Evolutionary conservation across 2,329 filamentous ascomycete genomes (phyloP).

Genomic region (Aureobasidium sp.): DNA sequence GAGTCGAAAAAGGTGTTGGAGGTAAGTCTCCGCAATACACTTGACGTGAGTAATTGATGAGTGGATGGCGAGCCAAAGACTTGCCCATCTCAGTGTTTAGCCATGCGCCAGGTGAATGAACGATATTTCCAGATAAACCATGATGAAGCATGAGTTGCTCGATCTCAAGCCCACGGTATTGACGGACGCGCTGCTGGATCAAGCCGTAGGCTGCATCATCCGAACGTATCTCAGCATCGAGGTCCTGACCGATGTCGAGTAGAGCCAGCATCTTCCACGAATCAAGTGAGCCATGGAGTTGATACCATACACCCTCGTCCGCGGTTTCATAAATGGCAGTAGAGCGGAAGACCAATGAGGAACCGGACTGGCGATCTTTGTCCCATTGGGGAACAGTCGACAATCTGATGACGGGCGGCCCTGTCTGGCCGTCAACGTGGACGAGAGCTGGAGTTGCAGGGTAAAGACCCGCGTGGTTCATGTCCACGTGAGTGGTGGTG

Average conservation of each 20-base stretch:
- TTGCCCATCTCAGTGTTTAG: constrained; percentile 39
- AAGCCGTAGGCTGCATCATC: constrained; percentile 28
- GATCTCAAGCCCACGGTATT: constrained; percentile 36
- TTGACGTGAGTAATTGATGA: constrained; percentile 35
- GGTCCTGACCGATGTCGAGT: constrained; percentile 37
- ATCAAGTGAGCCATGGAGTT: constrained; percentile 45
- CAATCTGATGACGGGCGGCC: constrained; percentile 24
- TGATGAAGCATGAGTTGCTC: constrained; percentile 23
- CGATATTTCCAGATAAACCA: constrained; percentile 34
- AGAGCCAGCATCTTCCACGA: constrained; percentile 37
- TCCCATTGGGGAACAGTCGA: not conserved
- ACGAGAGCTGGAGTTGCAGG: constrained; percentile 35
- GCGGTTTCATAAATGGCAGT: constrained; percentile 44
- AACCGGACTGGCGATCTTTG: constrained; percentile 23
- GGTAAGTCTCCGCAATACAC: constrained; percentile 13
- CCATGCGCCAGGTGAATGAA: constrained; percentile 40
- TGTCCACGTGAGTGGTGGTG: constrained; percentile 33
- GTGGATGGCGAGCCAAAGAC: constrained; percentile 34
- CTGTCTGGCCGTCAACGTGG: constrained; percentile 33
- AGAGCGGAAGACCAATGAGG: constrained; percentile 34
- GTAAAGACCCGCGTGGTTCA: constrained; percentile 42
- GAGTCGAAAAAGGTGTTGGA: constrained; percentile 15
- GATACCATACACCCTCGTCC: constrained; percentile 40
- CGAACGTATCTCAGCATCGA: constrained; percentile 23
- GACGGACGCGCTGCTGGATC: constrained; percentile 27